These are phyloP conservation scores for Aureobasidium sp. DNA, from an alignment of 2,329 filamentous ascomycete genomes.

Conservation along the genomic window DNA sequence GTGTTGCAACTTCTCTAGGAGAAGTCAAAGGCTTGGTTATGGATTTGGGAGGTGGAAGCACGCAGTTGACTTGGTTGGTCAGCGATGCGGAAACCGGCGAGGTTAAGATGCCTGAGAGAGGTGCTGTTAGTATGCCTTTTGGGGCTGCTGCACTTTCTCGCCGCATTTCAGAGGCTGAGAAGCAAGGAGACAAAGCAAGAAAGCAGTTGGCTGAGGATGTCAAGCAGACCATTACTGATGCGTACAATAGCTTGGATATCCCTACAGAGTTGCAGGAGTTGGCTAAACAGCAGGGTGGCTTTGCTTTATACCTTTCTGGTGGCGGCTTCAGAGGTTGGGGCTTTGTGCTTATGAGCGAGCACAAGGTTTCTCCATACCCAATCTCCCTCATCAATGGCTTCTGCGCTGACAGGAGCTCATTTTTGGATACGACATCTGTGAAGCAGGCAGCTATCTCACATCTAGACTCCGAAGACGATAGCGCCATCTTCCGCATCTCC, in stretches of 20 bases:
- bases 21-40: conserved; percentile 72
- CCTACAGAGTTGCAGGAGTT: conserved; percentile 45
- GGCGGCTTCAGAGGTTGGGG: conserved; percentile 89
- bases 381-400: conserved; percentile 79
- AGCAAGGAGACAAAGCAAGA: conserved; percentile 36
- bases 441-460: conserved; percentile 29
- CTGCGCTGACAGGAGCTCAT: conserved; percentile 53
- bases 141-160: conserved; percentile 60
- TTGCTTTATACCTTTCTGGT: conserved; percentile 77
- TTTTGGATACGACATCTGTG: conserved; percentile 48
- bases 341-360: conserved; percentile 76
- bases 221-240: conserved; percentile 43
- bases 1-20: conserved; percentile 67
- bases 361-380: conserved; percentile 68
- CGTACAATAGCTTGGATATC: conserved; percentile 41
- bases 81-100: conserved; percentile 41
- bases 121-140: conserved; percentile 61
- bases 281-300: conserved; percentile 40
- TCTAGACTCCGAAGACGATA: conserved; percentile 20
- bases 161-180: conserved; percentile 42
- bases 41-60: conserved; percentile 73
- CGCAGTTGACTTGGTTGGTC: conserved; percentile 61
- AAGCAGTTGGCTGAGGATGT: conserved; percentile 32
- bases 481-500: conserved; percentile 62
- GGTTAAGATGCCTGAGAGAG: conserved; percentile 45